phyloP scores from a whole-genome alignment of 1,284 basidiomycete genomes.

The Golubevia pallescens region DNA sequence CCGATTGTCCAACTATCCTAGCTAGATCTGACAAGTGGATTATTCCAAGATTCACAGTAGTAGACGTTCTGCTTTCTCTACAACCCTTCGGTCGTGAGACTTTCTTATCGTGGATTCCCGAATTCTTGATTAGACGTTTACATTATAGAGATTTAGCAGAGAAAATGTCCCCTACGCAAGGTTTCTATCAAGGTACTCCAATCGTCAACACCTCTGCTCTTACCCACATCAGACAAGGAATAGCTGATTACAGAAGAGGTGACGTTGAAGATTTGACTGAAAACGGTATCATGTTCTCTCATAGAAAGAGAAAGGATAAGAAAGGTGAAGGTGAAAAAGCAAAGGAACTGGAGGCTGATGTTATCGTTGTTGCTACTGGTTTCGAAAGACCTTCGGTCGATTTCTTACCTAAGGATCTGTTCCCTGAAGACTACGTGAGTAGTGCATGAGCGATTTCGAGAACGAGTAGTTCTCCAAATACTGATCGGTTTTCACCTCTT shows the following conservation, averaged over 20 bases:
- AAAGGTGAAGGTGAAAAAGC: constrained; percentile 62
- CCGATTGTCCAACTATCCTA: constrained; percentile 68
- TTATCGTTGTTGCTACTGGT: constrained; percentile 73
- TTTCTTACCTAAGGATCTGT: constrained; percentile 71
- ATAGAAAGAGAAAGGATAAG: constrained; percentile 57
- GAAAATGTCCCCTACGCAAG: constrained; percentile 55
- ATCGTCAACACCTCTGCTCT: constrained; percentile 72
- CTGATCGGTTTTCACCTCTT: too few relatives aligned
- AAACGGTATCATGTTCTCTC: constrained; percentile 66
- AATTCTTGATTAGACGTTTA: constrained; percentile 68
- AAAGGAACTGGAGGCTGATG: constrained; percentile 68
- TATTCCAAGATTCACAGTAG: constrained; percentile 70
- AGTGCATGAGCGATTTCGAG: constrained; percentile 25
- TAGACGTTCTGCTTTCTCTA: constrained; percentile 70
- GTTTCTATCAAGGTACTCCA: constrained; percentile 56
- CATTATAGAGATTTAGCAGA: constrained; percentile 70
- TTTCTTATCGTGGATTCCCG: constrained; percentile 66
- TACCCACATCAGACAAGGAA: constrained; percentile 68
- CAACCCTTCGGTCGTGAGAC: constrained; percentile 70
- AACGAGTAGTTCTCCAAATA: constrained; percentile 13
- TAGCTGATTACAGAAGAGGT: constrained; percentile 70
- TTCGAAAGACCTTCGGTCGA: constrained; percentile 71
- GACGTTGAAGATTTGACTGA: constrained; percentile 68
- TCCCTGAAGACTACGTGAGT: constrained; percentile 70
- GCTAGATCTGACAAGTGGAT: constrained; percentile 67